Evolutionary conservation across 2,329 filamentous ascomycete genomes (phyloP), one percentile per base, ranked within the genome.

Genomic region (Clonostachys chloroleuca): DNA sequence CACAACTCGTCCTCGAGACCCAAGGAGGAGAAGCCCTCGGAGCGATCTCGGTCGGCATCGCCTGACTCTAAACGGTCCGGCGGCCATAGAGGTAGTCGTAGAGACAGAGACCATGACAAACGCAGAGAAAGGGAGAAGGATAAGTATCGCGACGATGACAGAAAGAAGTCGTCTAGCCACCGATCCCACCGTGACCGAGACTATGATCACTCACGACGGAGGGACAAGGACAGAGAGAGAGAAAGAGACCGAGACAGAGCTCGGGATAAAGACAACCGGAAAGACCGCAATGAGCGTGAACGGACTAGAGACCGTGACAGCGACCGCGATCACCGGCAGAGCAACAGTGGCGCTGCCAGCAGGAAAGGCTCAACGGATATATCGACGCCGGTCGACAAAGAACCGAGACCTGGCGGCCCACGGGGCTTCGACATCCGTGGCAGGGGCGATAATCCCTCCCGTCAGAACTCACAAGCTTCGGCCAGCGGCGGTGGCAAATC

Each of bases 1-100:
- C 44, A 57, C n/a, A 30, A 30, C 24, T 30, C 24, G 24, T 30
- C 24, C 24, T 57, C 61, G 39, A 63, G 63, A 36, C 54, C 66
- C 40, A 63, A 53, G 48, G 62, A 67, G 53, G 67, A 73, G 43
- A 70, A 72, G 52, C 58, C 73, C 54, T 68, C 70, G 12, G 77
- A 82, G 43, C 76, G 78, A 44, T 83, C 84, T 1, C 76, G 85
- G 48, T 89, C 86, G 6, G 74, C 75, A 6, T 89, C 87, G 3
- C 79, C 78, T 2, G 79, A 77, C 10, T 74, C 75, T 36, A 80
- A 76, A 52, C 67, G 75, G 46, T 76, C 79, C 20, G 73, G 75
- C 43, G 73, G 75, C 44, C 80, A 83, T 55, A 80, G 81, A 51
- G 83, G 81, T 54, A 83, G 79, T 45, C 77, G 75, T 40, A 68